Conservation (phyloP, 1,139 yeast species). For the Nakaseomyces nivariensis region DNA sequence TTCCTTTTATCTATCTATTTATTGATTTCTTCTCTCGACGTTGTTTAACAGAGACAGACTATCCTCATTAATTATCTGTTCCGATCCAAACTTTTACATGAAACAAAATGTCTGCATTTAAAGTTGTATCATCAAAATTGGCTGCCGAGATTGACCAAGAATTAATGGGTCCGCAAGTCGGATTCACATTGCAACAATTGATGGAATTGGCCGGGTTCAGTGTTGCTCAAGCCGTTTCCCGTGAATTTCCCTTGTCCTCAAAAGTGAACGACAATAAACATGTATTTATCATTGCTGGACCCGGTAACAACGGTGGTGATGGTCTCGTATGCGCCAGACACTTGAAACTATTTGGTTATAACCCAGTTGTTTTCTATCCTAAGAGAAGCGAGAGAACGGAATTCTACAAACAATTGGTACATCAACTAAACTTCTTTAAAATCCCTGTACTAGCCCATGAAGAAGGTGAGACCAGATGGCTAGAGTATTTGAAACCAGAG, state of each 20-base stretch:
- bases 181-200: conserved; percentile 83
- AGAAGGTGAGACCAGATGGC: conserved; percentile 17
- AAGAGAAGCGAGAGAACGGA: conserved; percentile 39
- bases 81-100: too few species aligned
- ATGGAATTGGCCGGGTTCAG: conserved; percentile 96
- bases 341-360: conserved; percentile 66
- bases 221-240: conserved; percentile 78
- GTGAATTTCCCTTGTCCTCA: conserved; percentile 42
- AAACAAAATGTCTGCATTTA: conserved; percentile 12
- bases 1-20: too few species aligned
- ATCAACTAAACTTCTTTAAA: conserved; percentile 29
- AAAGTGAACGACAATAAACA: conserved; percentile 23
- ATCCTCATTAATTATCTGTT: too few species aligned
- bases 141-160: conserved; percentile 80
- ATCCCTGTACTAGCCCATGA: conserved; percentile 20
- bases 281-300: conserved; percentile 74
- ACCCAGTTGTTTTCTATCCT: conserved; percentile 63
- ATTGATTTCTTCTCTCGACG: too few species aligned
- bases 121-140: conserved; percentile 44
- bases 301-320: conserved; percentile 95
- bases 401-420: conserved; percentile 33
- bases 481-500: conserved; percentile 18
- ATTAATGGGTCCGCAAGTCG: conserved; percentile 69
- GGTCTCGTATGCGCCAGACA: conserved; percentile 95
- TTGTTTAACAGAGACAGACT: background rate